Base-by-base conservation (phyloP, 2,329 filamentous ascomycete species). In the Phaeosphaeria sp. region DNA sequence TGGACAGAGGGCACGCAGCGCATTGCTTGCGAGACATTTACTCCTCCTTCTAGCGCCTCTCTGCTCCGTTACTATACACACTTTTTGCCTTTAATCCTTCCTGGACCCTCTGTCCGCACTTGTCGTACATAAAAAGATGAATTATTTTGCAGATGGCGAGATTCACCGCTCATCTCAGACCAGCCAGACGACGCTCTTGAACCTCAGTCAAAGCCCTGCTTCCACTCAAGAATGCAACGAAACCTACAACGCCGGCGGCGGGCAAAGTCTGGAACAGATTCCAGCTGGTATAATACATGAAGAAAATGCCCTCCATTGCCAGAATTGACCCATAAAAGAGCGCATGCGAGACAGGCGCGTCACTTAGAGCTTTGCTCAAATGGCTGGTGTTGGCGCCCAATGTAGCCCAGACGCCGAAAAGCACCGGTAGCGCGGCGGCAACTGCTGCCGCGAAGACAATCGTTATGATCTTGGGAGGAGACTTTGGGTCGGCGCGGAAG, bases 221-320 rank as follows among this genome's bases (percentile, higher is more conserved):
- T 55, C 95, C 95, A 75, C 92, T 97, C 62, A 98, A 78, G 74
- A 96, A 92, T 11, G 91, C 87, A 54, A 93, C 85, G 23, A 85
- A 79, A 17, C 89, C 88, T 27, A 95, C 85, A 44, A 88, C 79
- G 33, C 83, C 83, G 53, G 90, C 88, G 23, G 88, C 88, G 4
- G 93, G 93, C 50, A 99, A 83, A 15, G 87, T 88, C 82, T 97
- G 90, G 84, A 98, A 97, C 46, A 99, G 83, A 72, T 89, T 97
- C 93, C 94, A 97, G 72, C 81, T 87, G 52, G 86, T 90, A 80
- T 98, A 98, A 84, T 99, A 99, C 65, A 97, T 80, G 82, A 95
- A 94, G 80, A 99, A 97, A 55, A 97, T 88, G 17, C 86, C 90
- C 78, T 99, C 95, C 83, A 99, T 91, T 21, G 89, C 88, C 41